Evolutionary conservation across 2,329 filamentous ascomycete genomes (phyloP), one percentile per base, ranked within the genome.

Genomic region (Penicillium digitatum): DNA sequence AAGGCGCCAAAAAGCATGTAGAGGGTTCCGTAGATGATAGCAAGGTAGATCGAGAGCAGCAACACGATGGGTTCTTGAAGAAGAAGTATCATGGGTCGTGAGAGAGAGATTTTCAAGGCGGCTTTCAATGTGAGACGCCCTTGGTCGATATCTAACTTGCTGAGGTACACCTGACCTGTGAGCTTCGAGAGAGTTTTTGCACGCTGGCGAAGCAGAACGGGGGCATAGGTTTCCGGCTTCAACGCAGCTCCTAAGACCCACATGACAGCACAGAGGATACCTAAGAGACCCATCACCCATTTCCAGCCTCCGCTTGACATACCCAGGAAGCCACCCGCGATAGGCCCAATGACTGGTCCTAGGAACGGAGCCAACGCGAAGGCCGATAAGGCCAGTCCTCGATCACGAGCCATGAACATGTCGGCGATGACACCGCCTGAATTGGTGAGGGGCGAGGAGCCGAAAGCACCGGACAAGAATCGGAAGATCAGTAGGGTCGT

Each of bases 311-410:
- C 86, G 14, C 78, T 80, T 2, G 79, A 76, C 68, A 85, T 78
- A 10, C 84, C 83, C 1, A 88, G 73, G 68, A 89, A 90, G 2
- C 86, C 86, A 58, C 84, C 84, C 7, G 82, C 80, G 43, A 89
- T 84, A 1, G 87, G 87, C 0, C 87, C 85, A 66, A 75, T 82
- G 52, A 73, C 81, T 0, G 87, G 85, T 1, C 86, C 86, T 53
- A 89, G 75, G 68, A 87, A 88, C 0, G 86, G 86, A 8, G 85
- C 84, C 16, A 83, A 78, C 5, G 86, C 82, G 63, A 88, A 90
- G 29, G 87, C 66, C 18, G 82, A 81, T 59, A 85, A 80, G 0
- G 86, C 87, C 39, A 79, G 56, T 55, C 83, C 83, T 58, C 83
- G 72, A 47, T 84, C 73, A 0, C 74, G 69, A 3, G 80, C 78